Evolutionary conservation across 2,329 filamentous ascomycete species (phyloP), one percentile per base, ranked within the genome.

Genomic region (Biscogniauxia sp.): DNA sequence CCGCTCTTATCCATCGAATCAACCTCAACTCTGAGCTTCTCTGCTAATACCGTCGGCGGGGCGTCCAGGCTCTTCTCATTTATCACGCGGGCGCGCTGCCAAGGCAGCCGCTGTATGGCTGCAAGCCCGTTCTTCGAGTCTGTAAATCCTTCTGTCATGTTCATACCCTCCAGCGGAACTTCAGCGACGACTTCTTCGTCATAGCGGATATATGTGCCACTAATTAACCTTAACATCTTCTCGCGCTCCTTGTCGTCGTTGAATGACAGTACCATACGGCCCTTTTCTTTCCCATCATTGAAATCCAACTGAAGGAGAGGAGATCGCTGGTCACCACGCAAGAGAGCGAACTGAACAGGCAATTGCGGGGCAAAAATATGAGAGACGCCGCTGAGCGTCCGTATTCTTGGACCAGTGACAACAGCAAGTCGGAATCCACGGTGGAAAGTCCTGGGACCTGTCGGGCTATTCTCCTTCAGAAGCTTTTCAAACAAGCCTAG

Each of bases 211-310:
- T 85, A 81, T 62, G 90, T 89, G 2, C 91, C 91, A 1, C 89
- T 88, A 19, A 96, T 79, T 0, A 92, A 78, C 19, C 86, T 88
- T 71, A 94, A 90, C 56, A 96, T 82, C 32, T 81, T 82, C 54
- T 88, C 82, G 15, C 92, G 85, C 65, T 93, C 88, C 60, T 86
- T 84, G n/a, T 84, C 80, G 59, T 93, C 87, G 25, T 84, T 81
- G 75, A 97, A 97, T 0, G 90, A 88, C 66, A 96, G 79, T 20
- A 93, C 83, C 82, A 94, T 89, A 2, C 85, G 87, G 41, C 90
- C 90, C 61, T 87, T 86, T 50, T 83, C 79, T 20, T 84, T 82
- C 8, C 83, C 82, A 66, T 88, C 88, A 53, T 87, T 86, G 56
- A 92, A 87, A 51, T 89, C 88, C 37, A 96, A 76, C 41, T 91